Conservation (phyloP, 2,329 filamentous ascomycete species). For the Penicillium sp. region DNA sequence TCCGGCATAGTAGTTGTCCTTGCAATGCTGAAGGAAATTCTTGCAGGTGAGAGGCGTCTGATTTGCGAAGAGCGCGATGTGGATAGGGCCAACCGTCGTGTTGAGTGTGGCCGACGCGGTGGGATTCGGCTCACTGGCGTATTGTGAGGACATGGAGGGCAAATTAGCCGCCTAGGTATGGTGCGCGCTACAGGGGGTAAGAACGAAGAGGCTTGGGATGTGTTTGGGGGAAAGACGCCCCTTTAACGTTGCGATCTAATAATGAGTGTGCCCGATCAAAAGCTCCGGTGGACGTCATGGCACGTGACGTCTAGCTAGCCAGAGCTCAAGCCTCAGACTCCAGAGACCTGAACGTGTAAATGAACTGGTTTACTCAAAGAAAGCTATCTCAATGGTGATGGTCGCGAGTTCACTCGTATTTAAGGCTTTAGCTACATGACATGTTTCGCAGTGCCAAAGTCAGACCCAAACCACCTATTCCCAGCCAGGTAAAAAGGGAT, state of each 20-base stretch:
- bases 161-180: background rate
- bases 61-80: slow-evolving; percentile 90
- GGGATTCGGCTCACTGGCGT: slow-evolving; percentile 91
- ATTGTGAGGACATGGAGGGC: slow-evolving; percentile 74
- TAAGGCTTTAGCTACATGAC: background rate
- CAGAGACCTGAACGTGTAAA: background rate
- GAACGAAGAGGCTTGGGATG: background rate
- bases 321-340: too few relatives aligned
- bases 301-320: slow-evolving; percentile 15
- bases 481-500: background rate
- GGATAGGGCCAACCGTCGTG: slow-evolving; percentile 83
- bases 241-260: slow-evolving; percentile 1
- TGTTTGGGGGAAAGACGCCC: background rate
- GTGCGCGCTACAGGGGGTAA: background rate
- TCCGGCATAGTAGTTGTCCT: slow-evolving; percentile 92
- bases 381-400: background rate
- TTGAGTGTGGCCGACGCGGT: slow-evolving; percentile 88
- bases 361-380: background rate
- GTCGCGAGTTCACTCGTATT: background rate
- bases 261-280: slow-evolving; percentile 9
- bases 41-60: slow-evolving; percentile 87
- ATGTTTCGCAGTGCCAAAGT: background rate
- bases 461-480: background rate
- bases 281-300: slow-evolving; percentile 21
- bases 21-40: slow-evolving; percentile 91